Base-by-base conservation (phyloP, 495 filamentous ascomycete genomes). In the Trichocladium antarcticum region DNA sequence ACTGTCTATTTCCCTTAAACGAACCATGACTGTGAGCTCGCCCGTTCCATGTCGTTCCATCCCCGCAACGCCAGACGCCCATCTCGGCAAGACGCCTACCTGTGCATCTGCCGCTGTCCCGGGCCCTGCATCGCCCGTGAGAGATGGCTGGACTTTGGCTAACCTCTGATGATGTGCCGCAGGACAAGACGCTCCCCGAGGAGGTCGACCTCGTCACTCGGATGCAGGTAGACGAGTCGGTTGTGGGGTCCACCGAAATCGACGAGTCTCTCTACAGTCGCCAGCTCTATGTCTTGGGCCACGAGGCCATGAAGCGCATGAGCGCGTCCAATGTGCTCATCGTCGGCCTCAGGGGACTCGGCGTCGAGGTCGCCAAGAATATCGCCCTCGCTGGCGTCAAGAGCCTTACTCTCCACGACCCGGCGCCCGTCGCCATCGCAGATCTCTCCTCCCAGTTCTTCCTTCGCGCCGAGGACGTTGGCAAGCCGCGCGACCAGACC, bases 271-370 rank as follows among this genome's bases (percentile, higher is more conserved):
- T 99, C 54, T 99, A 99, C 76, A 95, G 89, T 68, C 80, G 93
- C 48, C 93, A 99, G 69, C 86, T 99, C 39, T 94, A 98, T 66
- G 92, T 98, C 43, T 80, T 99, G 49, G 93, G 93, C 27, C 93
- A 97, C 68, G 93, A 99, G 73, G 93, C 93, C 45, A 99, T 99
- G 93, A 97, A 94, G 72, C 85, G 89, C 47, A 99, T 99, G 93
- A 77, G 89, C 63, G 84, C 88, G 42, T 97, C 93, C 17, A 89
- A 97, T 64, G 80, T 99, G 37, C 83, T 99, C 16, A 78, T 99
- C 44, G 85, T 88, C 44, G 93, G 93, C 45, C 69, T 96, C 56
- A 87, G 89, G 63, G 92, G 93, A 16, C 77, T 99, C 28, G 93
- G 93, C 69, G 89, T 95, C 41, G 93, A 99, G 69, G 95, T 99